Base-by-base conservation (phyloP, 371 early-diverging fungal species). In the Mucor ambiguus region DNA sequence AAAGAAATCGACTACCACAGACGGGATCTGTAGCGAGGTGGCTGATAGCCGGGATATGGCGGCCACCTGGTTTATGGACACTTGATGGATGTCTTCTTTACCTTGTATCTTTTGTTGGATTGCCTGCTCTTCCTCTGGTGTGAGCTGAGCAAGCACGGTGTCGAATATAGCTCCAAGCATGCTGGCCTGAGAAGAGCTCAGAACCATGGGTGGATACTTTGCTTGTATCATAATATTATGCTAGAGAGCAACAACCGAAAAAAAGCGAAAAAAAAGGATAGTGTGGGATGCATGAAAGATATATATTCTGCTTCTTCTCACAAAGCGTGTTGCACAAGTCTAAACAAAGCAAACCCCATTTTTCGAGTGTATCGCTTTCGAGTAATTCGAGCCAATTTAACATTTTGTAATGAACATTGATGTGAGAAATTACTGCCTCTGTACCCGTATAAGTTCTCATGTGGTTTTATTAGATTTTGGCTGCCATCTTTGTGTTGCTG, bases 71-170 rank as follows among this genome's bases (percentile, higher is more conserved):
- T 8, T 18, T 1, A 18, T 8, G 3, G 66, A 16, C 3, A 33
- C 44, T 8, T 38, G 22, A 20, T 22, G 26, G 29, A 35, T 35
- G 28, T 12, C 22, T n/a, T 44, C 29, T 20, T 60, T 55, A 2
- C 24, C 35, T 3, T n/a, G n/a, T 9, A 61, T 16, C 26, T 46
- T 18, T 24, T 20, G 48, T 26, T 70, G 60, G 38, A 81, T 64
- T 5, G 69, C 63, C 16, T 76, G 66, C 46, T 72, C 63, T 20
- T 76, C 76, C 41, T 78, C 56, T 6, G 59, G 61, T 0, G 69
- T 56, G 2, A 84, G 67, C 18, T 77, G 68, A 8, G 80, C 72
- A 49, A 83, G 62, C 55, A 84, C 60, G 10, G 81, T 78, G 63
- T 79, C 82, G 48, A 77, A 58, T 54, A 84, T 63, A 59, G 80